Percentiles rank a stretch among this genome's conserved stretches.
Evolutionary conservation across 169 alveolate species (phyloP).

Genomic region (Babesia sp.): DNA sequence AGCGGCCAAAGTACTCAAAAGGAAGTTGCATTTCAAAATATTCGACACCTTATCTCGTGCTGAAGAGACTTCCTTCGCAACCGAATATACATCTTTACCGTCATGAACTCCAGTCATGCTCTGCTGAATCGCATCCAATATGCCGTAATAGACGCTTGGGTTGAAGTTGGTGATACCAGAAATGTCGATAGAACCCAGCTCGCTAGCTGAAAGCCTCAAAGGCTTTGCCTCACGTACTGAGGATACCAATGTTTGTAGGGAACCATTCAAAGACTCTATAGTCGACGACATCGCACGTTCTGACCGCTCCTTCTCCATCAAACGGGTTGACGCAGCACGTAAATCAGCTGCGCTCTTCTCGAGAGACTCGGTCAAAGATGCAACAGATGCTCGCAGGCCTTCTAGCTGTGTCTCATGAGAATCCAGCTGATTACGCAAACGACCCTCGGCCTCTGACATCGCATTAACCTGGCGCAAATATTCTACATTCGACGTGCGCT

Average conservation of each 20-base stretch:
- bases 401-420: constrained; percentile 29
- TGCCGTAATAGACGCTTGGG: constrained; percentile 9
- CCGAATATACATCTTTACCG: neutral
- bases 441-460: constrained; percentile 32
- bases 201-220: neutral
- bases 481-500: constrained; percentile 40
- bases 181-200: constrained; percentile 13
- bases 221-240: constrained; percentile 26
- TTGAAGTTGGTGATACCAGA: constrained; percentile 17
- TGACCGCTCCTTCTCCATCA: constrained; percentile 29
- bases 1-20: constrained; percentile 13
- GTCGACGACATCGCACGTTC: constrained; percentile 15
- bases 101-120: constrained; percentile 1
- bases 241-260: neutral
- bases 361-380: constrained; percentile 30
- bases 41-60: constrained; percentile 33
- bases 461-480: constrained; percentile 19
- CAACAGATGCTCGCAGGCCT: constrained; percentile 40
- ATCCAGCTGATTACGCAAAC: constrained; percentile 30
- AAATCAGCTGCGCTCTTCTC: constrained; percentile 26
- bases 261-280: neutral
- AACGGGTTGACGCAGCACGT: constrained; percentile 1
- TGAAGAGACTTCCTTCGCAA: neutral
- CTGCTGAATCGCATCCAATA: constrained; percentile 26
- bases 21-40: constrained; percentile 46